phyloP scores from a whole-genome alignment of 2,329 filamentous ascomycete genomes.

The Sarocladiaceae sp. region DNA sequence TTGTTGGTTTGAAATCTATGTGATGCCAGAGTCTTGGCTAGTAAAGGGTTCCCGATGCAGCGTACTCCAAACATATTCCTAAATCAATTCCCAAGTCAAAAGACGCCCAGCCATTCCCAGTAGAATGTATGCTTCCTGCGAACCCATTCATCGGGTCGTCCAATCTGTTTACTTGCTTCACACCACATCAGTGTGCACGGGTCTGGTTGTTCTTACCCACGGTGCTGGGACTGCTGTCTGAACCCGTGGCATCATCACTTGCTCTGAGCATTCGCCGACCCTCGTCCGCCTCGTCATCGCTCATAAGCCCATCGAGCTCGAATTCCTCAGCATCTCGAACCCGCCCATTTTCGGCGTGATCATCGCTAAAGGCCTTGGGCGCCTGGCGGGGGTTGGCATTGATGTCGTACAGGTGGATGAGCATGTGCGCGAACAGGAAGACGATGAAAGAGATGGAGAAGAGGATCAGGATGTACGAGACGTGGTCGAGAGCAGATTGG shows the following conservation, averaged over 20 bases:
- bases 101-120: not conserved
- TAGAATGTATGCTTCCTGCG: not conserved
- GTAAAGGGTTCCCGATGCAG: slow-evolving; percentile 4
- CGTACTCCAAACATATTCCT: slow-evolving; percentile 5
- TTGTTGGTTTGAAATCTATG: no score
- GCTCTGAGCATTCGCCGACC: slow-evolving; percentile 30
- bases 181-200: slow-evolving; percentile 17
- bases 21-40: no score
- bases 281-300: slow-evolving; percentile 69
- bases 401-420: slow-evolving; percentile 76
- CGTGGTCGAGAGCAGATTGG: slow-evolving; percentile 71
- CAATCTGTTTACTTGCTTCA: no score
- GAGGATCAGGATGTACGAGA: slow-evolving; percentile 86
- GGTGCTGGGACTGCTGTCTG: slow-evolving; percentile 31
- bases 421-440: slow-evolving; percentile 86
- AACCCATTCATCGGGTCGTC: not conserved
- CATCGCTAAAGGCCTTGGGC: slow-evolving; percentile 29
- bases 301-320: slow-evolving; percentile 84
- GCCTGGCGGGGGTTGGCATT: slow-evolving; percentile 31
- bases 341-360: slow-evolving; percentile 43
- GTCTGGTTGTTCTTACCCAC: slow-evolving; percentile 26
- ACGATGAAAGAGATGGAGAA: slow-evolving; percentile 86
- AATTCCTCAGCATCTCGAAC: slow-evolving; percentile 85
- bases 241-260: slow-evolving; percentile 17
- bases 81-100: not conserved